Conservation (phyloP, 495 filamentous ascomycete genomes). For the Entonaema liquescens region DNA sequence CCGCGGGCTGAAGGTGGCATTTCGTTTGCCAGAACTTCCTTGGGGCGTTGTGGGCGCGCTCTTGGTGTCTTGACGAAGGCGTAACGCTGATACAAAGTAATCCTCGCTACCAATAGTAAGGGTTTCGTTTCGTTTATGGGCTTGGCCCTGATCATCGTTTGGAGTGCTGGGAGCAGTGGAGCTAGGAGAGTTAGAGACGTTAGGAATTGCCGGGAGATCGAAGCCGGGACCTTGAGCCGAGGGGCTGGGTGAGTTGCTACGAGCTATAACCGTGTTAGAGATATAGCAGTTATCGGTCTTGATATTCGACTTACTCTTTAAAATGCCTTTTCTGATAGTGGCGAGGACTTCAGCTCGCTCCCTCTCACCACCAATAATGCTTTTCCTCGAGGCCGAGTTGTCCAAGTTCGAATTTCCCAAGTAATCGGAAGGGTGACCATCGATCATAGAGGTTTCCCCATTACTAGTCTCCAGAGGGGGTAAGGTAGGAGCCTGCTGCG, state of each 20-base stretch:
- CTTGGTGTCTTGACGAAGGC: constrained; percentile 72
- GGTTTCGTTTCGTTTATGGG: constrained; percentile 68
- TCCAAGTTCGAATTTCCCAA: constrained; percentile 65
- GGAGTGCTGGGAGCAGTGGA: constrained; percentile 87
- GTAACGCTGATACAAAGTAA: constrained; percentile 82
- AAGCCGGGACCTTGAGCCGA: constrained; percentile 61
- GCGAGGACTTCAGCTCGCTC: constrained; percentile 92
- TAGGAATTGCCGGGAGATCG: constrained; percentile 63
- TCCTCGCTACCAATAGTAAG: constrained; percentile 82
- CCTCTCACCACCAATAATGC: constrained; percentile 87
- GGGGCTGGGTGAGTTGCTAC: constrained; percentile 73
- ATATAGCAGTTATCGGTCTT: constrained; percentile 7
- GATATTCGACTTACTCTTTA: constrained; percentile 78
- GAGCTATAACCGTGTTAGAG: constrained; percentile 42
- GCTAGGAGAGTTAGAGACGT: constrained; percentile 76
- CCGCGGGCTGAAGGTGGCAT: constrained; percentile 90
- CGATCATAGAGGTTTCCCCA: constrained; percentile 63
- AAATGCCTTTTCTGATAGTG: constrained; percentile 89
- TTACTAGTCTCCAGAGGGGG: constrained; percentile 88
- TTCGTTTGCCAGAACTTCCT: constrained; percentile 64
- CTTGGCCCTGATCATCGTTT: constrained; percentile 69
- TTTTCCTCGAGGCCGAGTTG: constrained; percentile 73
- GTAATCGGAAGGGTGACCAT: constrained; percentile 54
- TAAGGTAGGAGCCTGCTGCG: constrained; percentile 76
- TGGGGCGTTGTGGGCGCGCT: constrained; percentile 82